Base-by-base conservation (phyloP, 176 grass and related monocot genomes). In the Bothriochloa decipiens region DNA sequence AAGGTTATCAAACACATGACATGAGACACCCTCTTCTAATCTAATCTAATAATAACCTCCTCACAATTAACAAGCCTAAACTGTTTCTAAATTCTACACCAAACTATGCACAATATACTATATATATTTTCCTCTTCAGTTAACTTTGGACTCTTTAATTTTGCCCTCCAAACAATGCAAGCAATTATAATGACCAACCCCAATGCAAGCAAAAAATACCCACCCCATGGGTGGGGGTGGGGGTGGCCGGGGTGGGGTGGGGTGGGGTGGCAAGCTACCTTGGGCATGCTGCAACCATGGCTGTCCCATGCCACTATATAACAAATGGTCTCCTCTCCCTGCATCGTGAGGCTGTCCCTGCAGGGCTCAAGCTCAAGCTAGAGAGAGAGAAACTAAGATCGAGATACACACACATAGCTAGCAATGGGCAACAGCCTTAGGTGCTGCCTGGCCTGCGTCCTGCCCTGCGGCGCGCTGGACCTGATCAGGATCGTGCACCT, bases 401-500 rank as follows among this genome's bases (percentile, higher is more conserved):
- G 25, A 63, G 2, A 43, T 9, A 70, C 1, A 76, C 25, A 15
- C 16, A 52, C 50, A 70, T 11, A 78, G 14, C 55, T 10, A 84
- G 37, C 11, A 64, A 97, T 97, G 95, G 95, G 95, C 65, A 97
- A 97, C 78, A 97, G 91, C 91, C 87, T 95, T 25, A 88, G 92
- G 76, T 97, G 95, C 79, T 97, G 90, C 87, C 84, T 97, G 55
- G 95, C 95, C 12, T 97, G 95, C 81, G 92, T 97, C 33, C 92
- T 97, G 7, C 95, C 95, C 23, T 97, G 91, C 45, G 95, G 95
- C 64, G 95, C 92, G 42, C 91, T 97, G 35, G 95, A 97, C 89
- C 70, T 97, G 73, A 89, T 97, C 88, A 88, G 95, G 80, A 84
- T 97, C 63, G 95, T 97, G 63, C 95, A 97, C 86, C 89, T 97